Evolutionary conservation across 495 filamentous ascomycete species (phyloP).

Genomic region (Parathielavia hyrcaniae): DNA sequence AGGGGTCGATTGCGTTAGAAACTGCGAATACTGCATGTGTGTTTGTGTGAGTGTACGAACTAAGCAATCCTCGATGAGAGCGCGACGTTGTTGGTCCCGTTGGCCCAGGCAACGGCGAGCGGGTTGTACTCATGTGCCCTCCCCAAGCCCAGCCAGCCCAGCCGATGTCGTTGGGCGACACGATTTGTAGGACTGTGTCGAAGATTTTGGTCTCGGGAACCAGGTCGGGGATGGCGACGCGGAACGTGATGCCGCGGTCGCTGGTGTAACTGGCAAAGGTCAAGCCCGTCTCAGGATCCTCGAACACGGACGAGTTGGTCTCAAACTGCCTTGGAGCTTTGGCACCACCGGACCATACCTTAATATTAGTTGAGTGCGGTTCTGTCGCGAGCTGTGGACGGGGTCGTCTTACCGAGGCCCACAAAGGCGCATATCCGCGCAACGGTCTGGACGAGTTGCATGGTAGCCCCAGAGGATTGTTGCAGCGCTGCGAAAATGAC

Average conservation of each 20-base stretch:
- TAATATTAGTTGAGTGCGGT: neutral
- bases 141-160: conserved; percentile 46
- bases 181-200: conserved; percentile 42
- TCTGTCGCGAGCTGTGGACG: neutral
- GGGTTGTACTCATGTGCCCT: conserved; percentile 45
- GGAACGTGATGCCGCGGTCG: conserved; percentile 34
- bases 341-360: neutral
- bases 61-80: conserved; percentile 40
- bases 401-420: conserved; percentile 23
- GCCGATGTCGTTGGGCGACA: conserved; percentile 34
- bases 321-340: conserved; percentile 29
- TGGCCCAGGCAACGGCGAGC: conserved; percentile 39
- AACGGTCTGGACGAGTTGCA: conserved; percentile 21
- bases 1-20: conserved; percentile 21
- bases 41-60: conserved; percentile 30
- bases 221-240: conserved; percentile 37
- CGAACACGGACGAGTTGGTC: conserved; percentile 32
- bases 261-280: conserved; percentile 39
- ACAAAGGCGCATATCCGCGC: conserved; percentile 23
- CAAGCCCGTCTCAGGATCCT: conserved; percentile 39
- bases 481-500: neutral
- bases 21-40: neutral
- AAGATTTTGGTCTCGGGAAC: conserved; percentile 31
- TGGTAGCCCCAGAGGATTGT: conserved; percentile 14
- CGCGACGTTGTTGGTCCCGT: conserved; percentile 35